Conservation (phyloP, 1,284 basidiomycete genomes). For the Trichosporon sp. region DNA sequence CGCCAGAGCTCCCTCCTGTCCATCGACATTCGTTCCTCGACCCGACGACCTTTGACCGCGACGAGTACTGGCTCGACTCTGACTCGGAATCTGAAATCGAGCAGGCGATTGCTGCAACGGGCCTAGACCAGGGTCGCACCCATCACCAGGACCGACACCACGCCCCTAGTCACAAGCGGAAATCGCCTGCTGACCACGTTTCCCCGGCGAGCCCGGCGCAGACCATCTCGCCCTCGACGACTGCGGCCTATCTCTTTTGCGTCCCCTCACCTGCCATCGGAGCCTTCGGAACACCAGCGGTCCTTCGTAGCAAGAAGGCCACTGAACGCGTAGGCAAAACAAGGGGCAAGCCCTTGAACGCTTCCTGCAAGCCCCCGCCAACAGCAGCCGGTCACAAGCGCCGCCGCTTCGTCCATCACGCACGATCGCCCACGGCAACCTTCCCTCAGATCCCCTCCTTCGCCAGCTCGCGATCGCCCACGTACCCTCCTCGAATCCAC, state of each 20-base stretch:
- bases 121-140: not conserved
- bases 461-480: not conserved
- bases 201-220: not conserved
- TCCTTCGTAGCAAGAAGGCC: not conserved
- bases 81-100: not conserved
- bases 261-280: not conserved
- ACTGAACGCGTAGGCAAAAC: not conserved
- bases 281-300: not conserved
- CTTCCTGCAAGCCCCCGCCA: not conserved
- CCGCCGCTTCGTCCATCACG: slow-evolving; percentile 1
- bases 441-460: slow-evolving; percentile 2
- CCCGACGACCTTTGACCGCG: not conserved
- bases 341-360: not conserved
- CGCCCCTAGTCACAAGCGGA: not conserved
- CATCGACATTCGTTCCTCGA: not conserved
- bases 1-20: not conserved
- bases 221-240: slow-evolving; percentile 1
- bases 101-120: not conserved
- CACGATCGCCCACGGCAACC: not conserved
- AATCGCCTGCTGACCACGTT: not conserved
- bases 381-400: not conserved
- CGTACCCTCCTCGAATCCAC: not conserved
- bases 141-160: not conserved
- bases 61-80: slow-evolving; percentile 4
- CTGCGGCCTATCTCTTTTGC: not conserved